Evolutionary conservation across 192 early-diverging fungal genomes (phyloP).

Genomic region (Coemansia sp.): DNA sequence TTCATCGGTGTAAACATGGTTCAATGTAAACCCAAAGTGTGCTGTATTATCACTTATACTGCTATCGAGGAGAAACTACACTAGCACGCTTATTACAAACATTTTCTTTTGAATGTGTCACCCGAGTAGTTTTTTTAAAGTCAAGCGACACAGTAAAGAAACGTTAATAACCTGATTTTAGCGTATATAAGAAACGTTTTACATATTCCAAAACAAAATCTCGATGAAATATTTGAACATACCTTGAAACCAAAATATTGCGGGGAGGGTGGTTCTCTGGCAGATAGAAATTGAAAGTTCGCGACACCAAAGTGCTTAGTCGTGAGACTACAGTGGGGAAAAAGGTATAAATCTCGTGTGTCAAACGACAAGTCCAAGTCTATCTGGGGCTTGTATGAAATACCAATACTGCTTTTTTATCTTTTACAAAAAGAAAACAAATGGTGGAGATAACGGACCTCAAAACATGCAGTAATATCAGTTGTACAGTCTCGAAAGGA

Average conservation of each 20-base stretch:
- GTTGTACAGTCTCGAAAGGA: not conserved
- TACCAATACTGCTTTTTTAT: not conserved
- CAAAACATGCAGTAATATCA: not conserved
- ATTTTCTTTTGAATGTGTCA: not conserved
- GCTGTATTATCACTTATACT: not conserved
- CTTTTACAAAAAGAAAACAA: not conserved
- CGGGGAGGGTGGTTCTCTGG: not conserved
- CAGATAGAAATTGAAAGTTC: not conserved
- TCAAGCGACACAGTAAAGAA: not conserved
- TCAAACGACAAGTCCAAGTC: not conserved
- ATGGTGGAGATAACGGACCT: not conserved
- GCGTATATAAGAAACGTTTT: not conserved
- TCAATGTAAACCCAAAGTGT: not conserved
- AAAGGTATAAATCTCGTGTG: not conserved
- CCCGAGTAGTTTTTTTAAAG: not conserved
- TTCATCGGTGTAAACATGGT: too few relatives aligned
- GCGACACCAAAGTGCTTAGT: not conserved
- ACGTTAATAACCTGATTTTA: not conserved
- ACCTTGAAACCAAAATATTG: not conserved
- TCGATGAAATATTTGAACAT: not conserved
- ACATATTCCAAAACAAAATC: not conserved
- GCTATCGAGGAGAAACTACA: not conserved
- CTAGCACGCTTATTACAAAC: not conserved
- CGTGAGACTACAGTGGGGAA: not conserved
- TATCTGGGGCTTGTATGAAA: not conserved